Base-by-base conservation (phyloP, 1,284 basidiomycete species). In the Irpex rosettiformis region DNA sequence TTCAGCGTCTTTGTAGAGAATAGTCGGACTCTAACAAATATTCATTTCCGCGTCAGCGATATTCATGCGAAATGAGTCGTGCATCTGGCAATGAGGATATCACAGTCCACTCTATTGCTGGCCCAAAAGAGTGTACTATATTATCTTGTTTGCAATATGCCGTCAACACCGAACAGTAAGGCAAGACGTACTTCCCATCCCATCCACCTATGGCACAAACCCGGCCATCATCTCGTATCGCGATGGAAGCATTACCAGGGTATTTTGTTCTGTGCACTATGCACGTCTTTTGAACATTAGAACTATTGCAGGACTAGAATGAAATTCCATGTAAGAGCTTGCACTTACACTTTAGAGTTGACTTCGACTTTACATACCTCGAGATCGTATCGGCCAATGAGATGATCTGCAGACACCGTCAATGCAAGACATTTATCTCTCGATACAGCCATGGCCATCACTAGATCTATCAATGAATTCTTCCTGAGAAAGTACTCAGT, bases 181-280 rank as follows among this genome's bases (percentile, higher is more conserved):
- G 33, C 21, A 21, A 21, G 2, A 73, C 87, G 66, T 64, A 93
- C 93, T 79, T 84, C 30, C 94, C 93, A 64, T 96, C 93, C 94
- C 94, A 96, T 0, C 93, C 91, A 2, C 89, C 93, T 1, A 93
- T 75, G 0, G 91, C 92, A 63, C 91, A 90, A 0, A 95, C 83
- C 27, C 81, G 79, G 0, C 86, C 90, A 65, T 91, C 86, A 40
- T 84, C 78, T n/a, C 84, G 84, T n/a, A 95, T 82, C 1, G 86
- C 79, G 24, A 95, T 72, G 3, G 84, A 81, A 0, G 81, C 79
- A 65, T 94, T 93, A 1, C 94, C 93, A 1, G 91, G 84, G 62
- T 92, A 80, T 65, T 88, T 93, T n/a, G 85, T 93, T 58, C 81
- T 78, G 64, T 83, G 74, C 0, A 70, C 67, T 3, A 68, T 72